Evolutionary conservation across 306 rosid genomes (phyloP), one percentile per base, ranked within the genome.

Genomic region (Astragalus membranaceus): DNA sequence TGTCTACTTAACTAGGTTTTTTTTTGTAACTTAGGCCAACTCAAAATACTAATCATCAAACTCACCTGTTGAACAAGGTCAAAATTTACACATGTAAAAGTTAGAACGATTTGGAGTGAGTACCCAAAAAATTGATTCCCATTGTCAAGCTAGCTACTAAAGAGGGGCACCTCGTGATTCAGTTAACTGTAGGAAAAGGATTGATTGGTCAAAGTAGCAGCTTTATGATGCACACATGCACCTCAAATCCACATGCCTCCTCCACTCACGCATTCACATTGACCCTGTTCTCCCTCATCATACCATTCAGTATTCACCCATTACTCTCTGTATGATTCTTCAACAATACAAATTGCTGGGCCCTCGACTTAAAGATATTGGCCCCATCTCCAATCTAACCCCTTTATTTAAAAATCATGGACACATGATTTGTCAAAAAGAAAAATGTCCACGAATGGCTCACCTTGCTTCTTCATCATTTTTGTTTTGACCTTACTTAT

Each of bases 171-270:
- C 48, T 61, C 69, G 35, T 51, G 63, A 48, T 55, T 36, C 11
- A 33, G 39, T 5, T 46, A 41, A 53, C 26, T 56, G 37, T 51
- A 59, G 39, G 7, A 66, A 67, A 62, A 66, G 36, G 80, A 52
- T 73, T 53, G 51, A 15, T 70, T 81, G 79, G 86, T 81, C 86
- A 79, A 83, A 76, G 37, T 79, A 79, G 63, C 81, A 83, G 90
- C 81, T 72, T 86, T 73, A 41, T 64, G 43, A 51, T 74, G 80
- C 75, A 84, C 91, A 70, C 88, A 84, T 86, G 88, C 90, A 36
- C 53, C 36, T 52, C 36, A 44, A 42, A 6, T 14, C 15, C 67
- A 62, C 62, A 47, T 48, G 63, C 59, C 39, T 36, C 41, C 41
- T 36, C n/a, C 54, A 52, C 65, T 63, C 72, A 44, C 64, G 10